phyloP scores from a whole-genome alignment of 176 grass and related monocot genomes.

The Poa pratensis region DNA sequence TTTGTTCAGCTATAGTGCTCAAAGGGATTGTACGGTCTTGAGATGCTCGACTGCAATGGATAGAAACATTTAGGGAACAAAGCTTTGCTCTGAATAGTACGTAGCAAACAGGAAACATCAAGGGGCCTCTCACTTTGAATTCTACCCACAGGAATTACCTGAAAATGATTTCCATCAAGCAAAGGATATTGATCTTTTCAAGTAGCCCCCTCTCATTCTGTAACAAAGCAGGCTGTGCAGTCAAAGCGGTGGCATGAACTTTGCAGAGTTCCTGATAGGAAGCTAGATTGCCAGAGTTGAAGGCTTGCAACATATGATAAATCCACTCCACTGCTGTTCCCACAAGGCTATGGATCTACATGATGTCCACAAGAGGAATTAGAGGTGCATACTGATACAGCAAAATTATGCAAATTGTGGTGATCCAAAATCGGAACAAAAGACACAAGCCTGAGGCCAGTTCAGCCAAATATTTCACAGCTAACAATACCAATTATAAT shows the following conservation, averaged over 20 bases:
- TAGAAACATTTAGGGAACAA: constrained; percentile 40
- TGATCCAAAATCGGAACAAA: neutral
- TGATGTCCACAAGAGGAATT: neutral
- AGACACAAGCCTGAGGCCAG: neutral
- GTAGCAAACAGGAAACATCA: neutral
- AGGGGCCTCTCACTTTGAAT: neutral
- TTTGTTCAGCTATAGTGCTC: constrained; percentile 60
- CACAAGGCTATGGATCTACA: constrained; percentile 75
- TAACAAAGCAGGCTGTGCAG: constrained; percentile 73
- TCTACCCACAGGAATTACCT: constrained; percentile 50
- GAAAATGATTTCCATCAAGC: constrained; percentile 97
- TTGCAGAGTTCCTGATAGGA: constrained; percentile 79
- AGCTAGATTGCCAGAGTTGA: constrained; percentile 73
- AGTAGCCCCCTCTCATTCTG: constrained; percentile 72
- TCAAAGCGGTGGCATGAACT: constrained; percentile 64
- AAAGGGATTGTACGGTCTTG: constrained; percentile 83
- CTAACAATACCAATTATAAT: neutral
- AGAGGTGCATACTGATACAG: neutral
- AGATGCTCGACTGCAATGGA: constrained; percentile 57
- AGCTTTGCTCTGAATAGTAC: neutral
- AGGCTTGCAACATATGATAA: constrained; percentile 82
- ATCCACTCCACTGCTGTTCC: constrained; percentile 80
- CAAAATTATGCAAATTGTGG: neutral
- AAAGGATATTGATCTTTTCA: constrained; percentile 93
- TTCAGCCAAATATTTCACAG: neutral